Percentiles rank a stretch among this genome's conserved stretches.
Conservation (phyloP, 2,329 filamentous ascomycete species). For the Coniochaeta sp. region DNA sequence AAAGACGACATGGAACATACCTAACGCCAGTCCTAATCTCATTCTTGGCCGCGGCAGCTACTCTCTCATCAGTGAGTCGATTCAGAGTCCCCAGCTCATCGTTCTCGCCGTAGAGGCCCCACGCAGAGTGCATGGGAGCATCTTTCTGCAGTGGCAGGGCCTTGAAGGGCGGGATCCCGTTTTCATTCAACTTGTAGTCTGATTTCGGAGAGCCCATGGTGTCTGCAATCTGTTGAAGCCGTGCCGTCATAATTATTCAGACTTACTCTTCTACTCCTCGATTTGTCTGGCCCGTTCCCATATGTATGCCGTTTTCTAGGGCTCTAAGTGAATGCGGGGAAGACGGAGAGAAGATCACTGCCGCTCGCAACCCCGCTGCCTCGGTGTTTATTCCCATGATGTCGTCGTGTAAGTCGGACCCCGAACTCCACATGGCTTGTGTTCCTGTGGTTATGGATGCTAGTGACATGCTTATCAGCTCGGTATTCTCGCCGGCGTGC, state of each 20-base stretch:
- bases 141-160: conserved; percentile 36
- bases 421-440: not conserved
- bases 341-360: not conserved
- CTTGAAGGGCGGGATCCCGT: conserved; percentile 38
- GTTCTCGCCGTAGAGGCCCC: conserved; percentile 44
- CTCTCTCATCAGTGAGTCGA: conserved; percentile 46
- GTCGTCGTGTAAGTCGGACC: not conserved
- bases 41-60: conserved; percentile 38
- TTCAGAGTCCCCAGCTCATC: conserved; percentile 56
- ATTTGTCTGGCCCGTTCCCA: not conserved
- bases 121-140: conserved; percentile 35
- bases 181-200: conserved; percentile 23
- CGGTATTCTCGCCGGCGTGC: no score
- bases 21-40: conserved; percentile 48
- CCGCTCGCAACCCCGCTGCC: not conserved
- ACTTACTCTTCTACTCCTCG: not conserved
- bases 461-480: no score
- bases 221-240: not conserved
- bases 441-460: no score
- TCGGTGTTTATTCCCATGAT: not conserved
- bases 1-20: conserved; percentile 13
- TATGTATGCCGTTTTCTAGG: not conserved
- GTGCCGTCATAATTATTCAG: not conserved
- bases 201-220: not conserved
- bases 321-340: not conserved